A percentile compares a stretch with the other conserved stretches of the same genome.
phyloP scores from a whole-genome alignment of 768 basidiomycete genomes.

The Boletus rex-veris region DNA sequence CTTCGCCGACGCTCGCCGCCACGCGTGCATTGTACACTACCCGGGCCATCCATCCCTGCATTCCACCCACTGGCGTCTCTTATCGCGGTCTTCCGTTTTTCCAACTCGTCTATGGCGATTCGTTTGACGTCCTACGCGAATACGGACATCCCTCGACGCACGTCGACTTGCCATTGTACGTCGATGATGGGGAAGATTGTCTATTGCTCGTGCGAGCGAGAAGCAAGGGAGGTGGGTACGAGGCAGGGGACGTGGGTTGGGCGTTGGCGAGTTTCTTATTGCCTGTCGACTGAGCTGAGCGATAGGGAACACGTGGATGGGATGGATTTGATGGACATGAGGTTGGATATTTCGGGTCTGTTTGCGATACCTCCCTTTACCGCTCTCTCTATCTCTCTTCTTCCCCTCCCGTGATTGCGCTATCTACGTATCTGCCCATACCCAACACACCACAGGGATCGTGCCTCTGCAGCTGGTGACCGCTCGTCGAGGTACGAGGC shows the following conservation, averaged over 20 bases:
- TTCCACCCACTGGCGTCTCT: slow-evolving; percentile 57
- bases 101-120: slow-evolving; percentile 55
- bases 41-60: slow-evolving; percentile 64
- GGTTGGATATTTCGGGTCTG: slow-evolving; percentile 1
- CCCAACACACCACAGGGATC: too few relatives aligned
- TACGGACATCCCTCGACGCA: slow-evolving; percentile 77
- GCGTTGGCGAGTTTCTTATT: slow-evolving; percentile 78
- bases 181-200: slow-evolving; percentile 77
- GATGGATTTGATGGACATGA: background rate
- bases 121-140: slow-evolving; percentile 69
- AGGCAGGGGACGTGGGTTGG: slow-evolving; percentile 63
- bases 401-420: background rate
- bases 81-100: slow-evolving; percentile 81
- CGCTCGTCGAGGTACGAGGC: too few relatives aligned
- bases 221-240: slow-evolving; percentile 21
- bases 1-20: slow-evolving; percentile 25
- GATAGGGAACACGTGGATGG: background rate
- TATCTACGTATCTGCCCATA: too few relatives aligned
- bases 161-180: slow-evolving; percentile 67
- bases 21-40: slow-evolving; percentile 60
- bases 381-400: background rate
- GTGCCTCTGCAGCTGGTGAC: too few relatives aligned
- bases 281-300: slow-evolving; percentile 41
- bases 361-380: slow-evolving; percentile 14
- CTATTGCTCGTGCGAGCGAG: slow-evolving; percentile 64